Percentiles rank a stretch among this genome's conserved stretches.
These are phyloP conservation scores for Alectoria sarmentosa DNA, from an alignment of 495 filamentous ascomycete genomes.

Conservation along the genomic window DNA sequence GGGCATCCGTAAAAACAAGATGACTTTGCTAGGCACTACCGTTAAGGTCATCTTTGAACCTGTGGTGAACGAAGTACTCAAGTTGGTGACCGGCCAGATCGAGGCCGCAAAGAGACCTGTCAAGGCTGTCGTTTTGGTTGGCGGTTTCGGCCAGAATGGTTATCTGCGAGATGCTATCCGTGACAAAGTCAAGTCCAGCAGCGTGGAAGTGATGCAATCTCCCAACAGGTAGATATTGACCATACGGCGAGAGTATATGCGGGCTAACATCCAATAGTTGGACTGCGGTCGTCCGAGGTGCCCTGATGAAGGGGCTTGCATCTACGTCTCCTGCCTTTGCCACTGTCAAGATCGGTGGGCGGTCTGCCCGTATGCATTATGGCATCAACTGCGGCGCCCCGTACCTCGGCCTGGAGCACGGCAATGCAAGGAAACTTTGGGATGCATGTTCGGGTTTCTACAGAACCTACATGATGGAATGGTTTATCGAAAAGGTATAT, in stretches of 20 bases:
- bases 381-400: constrained; percentile 23
- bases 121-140: constrained; percentile 57
- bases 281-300: constrained; percentile 41
- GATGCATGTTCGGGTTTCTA: constrained; percentile 23
- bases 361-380: constrained; percentile 37
- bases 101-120: constrained; percentile 31
- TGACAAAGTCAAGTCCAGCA: constrained; percentile 13
- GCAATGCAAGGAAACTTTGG: constrained; percentile 25
- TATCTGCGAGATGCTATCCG: constrained; percentile 40
- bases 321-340: constrained; percentile 23
- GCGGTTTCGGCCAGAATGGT: constrained; percentile 60
- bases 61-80: constrained; percentile 54
- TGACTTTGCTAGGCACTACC: constrained; percentile 49
- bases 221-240: constrained; percentile 24
- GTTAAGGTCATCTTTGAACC: constrained; percentile 59
- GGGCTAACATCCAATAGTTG: constrained; percentile 23
- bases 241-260: constrained; percentile 13
- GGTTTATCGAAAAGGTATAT: constrained; percentile 31
- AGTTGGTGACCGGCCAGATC: constrained; percentile 55
- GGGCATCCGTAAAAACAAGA: constrained; percentile 51
- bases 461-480: constrained; percentile 24
- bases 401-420: constrained; percentile 26
- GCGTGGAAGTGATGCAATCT: constrained; percentile 23
- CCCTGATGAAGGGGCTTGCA: constrained; percentile 34
- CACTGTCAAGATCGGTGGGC: constrained; percentile 28